Evolutionary conservation across 305 asterid species (phyloP).

Genomic region (Solanum chacoense): DNA sequence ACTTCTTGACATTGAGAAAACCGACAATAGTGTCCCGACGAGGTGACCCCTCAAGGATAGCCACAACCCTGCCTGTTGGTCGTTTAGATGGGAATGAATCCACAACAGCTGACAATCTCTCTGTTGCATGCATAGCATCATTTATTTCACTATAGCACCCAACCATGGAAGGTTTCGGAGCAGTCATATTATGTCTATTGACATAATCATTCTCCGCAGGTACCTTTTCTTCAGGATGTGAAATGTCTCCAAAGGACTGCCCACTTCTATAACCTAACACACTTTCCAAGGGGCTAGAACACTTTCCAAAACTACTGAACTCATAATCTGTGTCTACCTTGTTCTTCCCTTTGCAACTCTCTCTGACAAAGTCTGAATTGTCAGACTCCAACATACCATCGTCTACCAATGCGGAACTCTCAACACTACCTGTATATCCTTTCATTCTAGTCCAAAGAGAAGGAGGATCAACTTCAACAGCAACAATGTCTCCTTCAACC

Average conservation of each 20-base stretch:
- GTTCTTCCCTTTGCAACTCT: slow-evolving; percentile 30
- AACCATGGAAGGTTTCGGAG: slow-evolving; percentile 8
- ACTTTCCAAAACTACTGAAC: slow-evolving; percentile 10
- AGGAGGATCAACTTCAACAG: slow-evolving; percentile 62
- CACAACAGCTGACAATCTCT: slow-evolving; percentile 31
- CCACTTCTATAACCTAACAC: slow-evolving; percentile 10
- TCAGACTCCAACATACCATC: slow-evolving; percentile 18
- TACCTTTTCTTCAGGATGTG: slow-evolving; percentile 4
- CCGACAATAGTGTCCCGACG: slow-evolving; percentile 59
- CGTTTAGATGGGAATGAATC: slow-evolving; percentile 54
- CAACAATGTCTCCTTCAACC: slow-evolving; percentile 87
- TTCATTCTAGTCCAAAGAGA: slow-evolving; percentile 73
- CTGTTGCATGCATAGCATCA: slow-evolving; percentile 28
- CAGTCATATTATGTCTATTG: slow-evolving; percentile 11
- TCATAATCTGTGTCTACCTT: slow-evolving; percentile 19
- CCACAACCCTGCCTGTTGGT: slow-evolving; percentile 81
- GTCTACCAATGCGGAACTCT: slow-evolving; percentile 20
- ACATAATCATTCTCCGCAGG: slow-evolving; percentile 17
- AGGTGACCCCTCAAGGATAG: slow-evolving; percentile 46
- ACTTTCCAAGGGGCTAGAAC: slow-evolving; percentile 2
- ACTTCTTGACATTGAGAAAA: slow-evolving; percentile 58
- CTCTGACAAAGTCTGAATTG: slow-evolving; percentile 12
- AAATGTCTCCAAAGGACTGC: slow-evolving; percentile 18
- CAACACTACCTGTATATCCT: slow-evolving; percentile 31
- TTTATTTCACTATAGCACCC: slow-evolving; percentile 9